phyloP scores from a whole-genome alignment of 768 basidiomycete genomes.

The Lactifluus subvellereus region DNA sequence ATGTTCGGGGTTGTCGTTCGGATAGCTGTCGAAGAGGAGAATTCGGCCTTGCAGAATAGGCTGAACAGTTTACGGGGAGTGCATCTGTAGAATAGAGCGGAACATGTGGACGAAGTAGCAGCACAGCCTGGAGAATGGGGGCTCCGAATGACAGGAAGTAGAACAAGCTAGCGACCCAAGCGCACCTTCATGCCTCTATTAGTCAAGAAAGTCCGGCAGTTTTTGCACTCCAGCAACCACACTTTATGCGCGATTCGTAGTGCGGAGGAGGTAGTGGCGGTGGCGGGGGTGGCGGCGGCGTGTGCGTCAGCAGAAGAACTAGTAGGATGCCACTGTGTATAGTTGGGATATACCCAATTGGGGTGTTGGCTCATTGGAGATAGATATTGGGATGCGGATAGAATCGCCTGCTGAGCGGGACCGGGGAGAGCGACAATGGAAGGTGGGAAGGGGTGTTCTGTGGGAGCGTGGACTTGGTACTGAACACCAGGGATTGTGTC shows the following conservation, averaged over 20 bases:
- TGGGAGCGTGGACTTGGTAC: not conserved
- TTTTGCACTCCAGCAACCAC: conserved; percentile 74
- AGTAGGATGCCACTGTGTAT: conserved; percentile 14
- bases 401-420: conserved; percentile 2
- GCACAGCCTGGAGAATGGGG: conserved; percentile 55
- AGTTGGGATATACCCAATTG: conserved; percentile 7
- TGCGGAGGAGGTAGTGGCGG: conserved; percentile 32
- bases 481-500: not conserved
- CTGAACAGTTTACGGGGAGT: conserved; percentile 69
- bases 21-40: conserved; percentile 30
- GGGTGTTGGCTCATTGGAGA: conserved; percentile 5
- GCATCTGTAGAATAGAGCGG: conserved; percentile 82
- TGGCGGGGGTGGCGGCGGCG: conserved; percentile 17
- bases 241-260: conserved; percentile 61
- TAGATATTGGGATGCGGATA: conserved; percentile 1
- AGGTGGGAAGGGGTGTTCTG: not conserved
- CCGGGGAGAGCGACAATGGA: not conserved
- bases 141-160: conserved; percentile 1
- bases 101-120: conserved; percentile 75
- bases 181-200: conserved; percentile 81
- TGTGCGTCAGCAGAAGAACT: not conserved
- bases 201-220: conserved; percentile 68
- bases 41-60: conserved; percentile 42
- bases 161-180: not conserved
- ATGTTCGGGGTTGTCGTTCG: conserved; percentile 45